Evolutionary conservation across 1,284 basidiomycete genomes (phyloP), one percentile per base, ranked within the genome.

Genomic region (Cutaneotrichosporon mucoides): DNA sequence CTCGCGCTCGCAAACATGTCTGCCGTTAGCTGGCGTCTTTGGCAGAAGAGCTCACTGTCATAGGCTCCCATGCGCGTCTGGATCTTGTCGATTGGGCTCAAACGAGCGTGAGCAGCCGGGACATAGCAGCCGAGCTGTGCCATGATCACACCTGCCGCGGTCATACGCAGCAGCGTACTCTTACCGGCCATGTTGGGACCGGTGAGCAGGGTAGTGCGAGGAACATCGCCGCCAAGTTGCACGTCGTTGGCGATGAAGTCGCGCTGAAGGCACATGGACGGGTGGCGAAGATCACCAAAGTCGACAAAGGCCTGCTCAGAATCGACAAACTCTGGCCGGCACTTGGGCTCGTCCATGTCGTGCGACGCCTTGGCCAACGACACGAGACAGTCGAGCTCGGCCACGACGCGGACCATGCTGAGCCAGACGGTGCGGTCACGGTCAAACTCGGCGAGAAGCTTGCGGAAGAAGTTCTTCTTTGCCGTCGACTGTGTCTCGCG

Each of bases 11-110:
- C 89, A 75, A 96, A 96, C 89, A 97, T 95, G 71, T 93, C 75
- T 76, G 42, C 5, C 0, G 59, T 61, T 7, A 63, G 48, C 37
- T 40, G 24, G 16, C 11, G 4, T 15, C 36, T 24, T 10, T 44
- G 7, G 6, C 34, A 2, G 5, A 7, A 16, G 13, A n/a, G 15
- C 72, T 69, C 66, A 75, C 75, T 93, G 72, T 97, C 93, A 73
- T 95, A 94, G 2, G 96, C 96, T 15, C 96, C 96, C 95, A 99
- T 99, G 35, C 96, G 87, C 6, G 95, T 98, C 61, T 96, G 85
- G 68, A 99, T 97, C 33, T 89, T 83, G 75, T 99, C 95, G 2
- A 97, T 86, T 0, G 96, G 92, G 64, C 88, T 88, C 51, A 99
- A 76, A 40, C 88, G 83, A 35, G 95, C 96, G 55, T 79, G 83